Evolutionary conservation across 2,329 filamentous ascomycete species (phyloP), one percentile per base, ranked within the genome.

Genomic region (Alternaria arbusti): DNA sequence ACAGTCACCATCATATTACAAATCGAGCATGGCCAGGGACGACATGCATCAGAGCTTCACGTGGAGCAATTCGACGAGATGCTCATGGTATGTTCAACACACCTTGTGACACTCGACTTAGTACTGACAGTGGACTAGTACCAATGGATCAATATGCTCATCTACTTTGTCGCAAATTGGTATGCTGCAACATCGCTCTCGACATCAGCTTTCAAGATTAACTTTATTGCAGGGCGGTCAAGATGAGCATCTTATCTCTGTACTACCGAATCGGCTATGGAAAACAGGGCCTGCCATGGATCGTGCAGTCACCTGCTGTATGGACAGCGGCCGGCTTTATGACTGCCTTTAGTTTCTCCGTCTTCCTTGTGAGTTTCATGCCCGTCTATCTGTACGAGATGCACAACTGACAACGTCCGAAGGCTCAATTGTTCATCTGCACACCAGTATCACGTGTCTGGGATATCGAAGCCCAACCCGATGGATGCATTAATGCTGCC

Each of bases 131-230:
- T 15, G 8, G 25, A 50, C n/a, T 50, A 76, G 72, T 76, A 67
- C 52, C 71, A 68, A 25, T 76, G 71, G 70, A 63, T 74, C 52
- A 72, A 73, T 45, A 68, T 73, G 66, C 52, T 74, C 23, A 59
- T 74, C 17, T 76, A 76, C 57, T 71, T 74, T 28, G 54, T 72
- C 25, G 73, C 68, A 13, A 76, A 74, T 43, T 75, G 74, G 74
- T 74, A 57, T 40, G 54, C 23, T 23, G 30, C 43, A 25, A 30
- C 45, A 28, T 22, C n/a, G n/a, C 28, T 20, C 50, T 25, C 25
- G 9, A 13, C 12, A 11, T 10, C 15, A 26, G 6, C 26, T 12
- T 10, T 11, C 32, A 52, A 12, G 10, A 20, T 51, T 57, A 51
- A 61, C 49, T 12, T 44, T 30, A 50, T 13, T 23, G 20, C 12